Evolutionary conservation across 2,329 filamentous ascomycete genomes (phyloP), one percentile per base, ranked within the genome.

Genomic region (Chaetothyriales sp.): DNA sequence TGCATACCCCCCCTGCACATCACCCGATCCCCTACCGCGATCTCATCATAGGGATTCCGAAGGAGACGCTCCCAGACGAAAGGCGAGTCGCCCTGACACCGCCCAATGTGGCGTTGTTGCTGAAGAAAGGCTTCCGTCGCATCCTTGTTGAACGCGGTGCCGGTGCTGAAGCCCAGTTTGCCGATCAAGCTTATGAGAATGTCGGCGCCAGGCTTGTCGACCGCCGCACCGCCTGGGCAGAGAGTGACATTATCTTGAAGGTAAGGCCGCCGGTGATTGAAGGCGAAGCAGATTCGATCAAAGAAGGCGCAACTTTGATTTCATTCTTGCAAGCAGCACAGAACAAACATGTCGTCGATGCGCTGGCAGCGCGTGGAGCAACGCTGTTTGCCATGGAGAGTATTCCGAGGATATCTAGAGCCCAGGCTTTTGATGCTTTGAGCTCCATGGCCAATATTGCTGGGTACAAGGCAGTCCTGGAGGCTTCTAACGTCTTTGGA

Each of bases 361-460:
- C 80, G 54, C 77, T 94, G 54, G 82, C 86, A 22, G 73, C 75
- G 40, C 79, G 80, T 47, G 83, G 83, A 25, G 81, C 83, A 1
- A 94, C 86, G 0, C 73, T 80, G 15, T 92, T 95, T 64, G 87
- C 89, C 19, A 94, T 95, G 88, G 89, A 95, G 64, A 84, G 89
- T 81, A 84, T 95, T 49, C 89, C 89, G 15, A 81, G 89, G 43
- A 94, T 94, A 60, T 94, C 88, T 1, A 80, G 89, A 46, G 88
- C 89, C 1, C 89, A 94, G 65, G 82, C 86, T 0, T 94, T 94
- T 61, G 88, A 94, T 68, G 88, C 87, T 0, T 74, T 94, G 51
- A 78, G 86, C 66, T 92, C 86, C 8, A 94, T 94, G 89, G 88
- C 89, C 54, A 94, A 94, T 61, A 94, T 94, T 69, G 86, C 88